A percentile compares a stretch with the other conserved stretches of the same genome.
Evolutionary conservation across 805 yeast genomes (phyloP).

Genomic region (Kodamaea jinghongensis): DNA sequence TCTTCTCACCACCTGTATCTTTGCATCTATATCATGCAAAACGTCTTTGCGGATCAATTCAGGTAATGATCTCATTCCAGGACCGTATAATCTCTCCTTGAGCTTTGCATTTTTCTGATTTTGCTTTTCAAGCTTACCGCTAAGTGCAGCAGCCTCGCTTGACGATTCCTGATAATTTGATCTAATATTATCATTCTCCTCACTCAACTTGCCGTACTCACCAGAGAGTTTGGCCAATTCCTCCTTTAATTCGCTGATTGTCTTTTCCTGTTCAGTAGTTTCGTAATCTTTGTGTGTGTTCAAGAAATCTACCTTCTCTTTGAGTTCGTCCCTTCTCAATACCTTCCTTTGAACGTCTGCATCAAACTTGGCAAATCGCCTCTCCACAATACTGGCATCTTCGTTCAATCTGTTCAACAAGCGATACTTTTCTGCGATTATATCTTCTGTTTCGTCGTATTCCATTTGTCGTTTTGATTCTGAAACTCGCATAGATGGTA

Average conservation of each 20-base stretch:
- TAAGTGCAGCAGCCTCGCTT: constrained; percentile 29
- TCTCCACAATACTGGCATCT: constrained; percentile 31
- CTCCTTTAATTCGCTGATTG: constrained; percentile 22
- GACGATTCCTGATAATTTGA: constrained; percentile 34
- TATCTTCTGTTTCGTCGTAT: constrained; percentile 33
- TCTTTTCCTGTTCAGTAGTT: constrained; percentile 18
- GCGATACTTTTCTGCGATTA: constrained; percentile 30
- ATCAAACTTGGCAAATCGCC: constrained; percentile 31
- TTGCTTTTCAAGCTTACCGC: constrained; percentile 18
- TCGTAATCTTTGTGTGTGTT: constrained; percentile 4
- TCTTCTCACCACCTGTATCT: constrained; percentile 22
- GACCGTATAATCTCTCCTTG: constrained; percentile 26
- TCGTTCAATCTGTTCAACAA: constrained; percentile 35
- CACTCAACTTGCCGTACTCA: constrained; percentile 24
- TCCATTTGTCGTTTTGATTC: constrained; percentile 33
- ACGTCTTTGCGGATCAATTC: constrained; percentile 34
- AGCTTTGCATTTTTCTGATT: constrained; percentile 20
- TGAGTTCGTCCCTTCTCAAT: constrained; percentile 15
- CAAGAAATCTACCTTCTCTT: constrained; percentile 9
- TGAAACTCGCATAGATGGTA: constrained; percentile 21
- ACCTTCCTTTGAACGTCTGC: constrained; percentile 23
- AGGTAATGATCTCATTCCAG: constrained; percentile 36
- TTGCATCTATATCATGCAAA: constrained; percentile 24
- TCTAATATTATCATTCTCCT: constrained; percentile 30
- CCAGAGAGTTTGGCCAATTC: constrained; percentile 23